Evolutionary conservation across 1,139 yeast species (phyloP), one percentile per base, ranked within the genome.

Genomic region (Geotrichum histeridarum): DNA sequence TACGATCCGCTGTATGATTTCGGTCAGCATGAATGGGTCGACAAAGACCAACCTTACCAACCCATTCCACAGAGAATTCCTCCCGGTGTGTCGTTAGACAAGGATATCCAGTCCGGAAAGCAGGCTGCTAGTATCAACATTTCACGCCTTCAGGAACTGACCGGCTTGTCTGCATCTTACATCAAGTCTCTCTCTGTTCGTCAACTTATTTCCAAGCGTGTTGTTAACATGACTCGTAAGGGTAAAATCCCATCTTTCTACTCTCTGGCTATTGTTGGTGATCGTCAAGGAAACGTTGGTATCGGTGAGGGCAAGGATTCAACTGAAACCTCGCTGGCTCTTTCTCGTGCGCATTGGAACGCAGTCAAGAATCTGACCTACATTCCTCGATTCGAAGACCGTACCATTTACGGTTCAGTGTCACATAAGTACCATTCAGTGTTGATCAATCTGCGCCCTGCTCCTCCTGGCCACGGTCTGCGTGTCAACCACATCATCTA

Each of bases 291-390:
- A 60, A 87, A 90, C 84, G 77, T 91, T 59, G 99, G 99, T 46
- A 76, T 91, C 51, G 99, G 99, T 54, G 96, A 90, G 70, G 99
- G 99, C 57, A 88, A 88, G 67, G 91, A 93, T 56, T 77, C 90
- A 63, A 84, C 82, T 59, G 90, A 87, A 58, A 81, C 86, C 73
- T 75, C 86, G 56, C 79, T 80, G 54, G 96, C 99, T 1, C 79
- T 86, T 38, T 76, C 82, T 46, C 88, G 89, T 67, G 97, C 98
- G 8, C 91, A 85, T 69, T 88, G 96, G 95, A 85, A 86, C 66
- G 98, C 98, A 2, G 86, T 91, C 54, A 88, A 89, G 72, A 89
- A 89, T 70, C 76, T 94, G 69, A 79, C 80, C 37, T 82, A 84
- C 60, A 81, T 94, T 54, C 95, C 96, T 53, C 80, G 96, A 61